Base-by-base conservation (phyloP, 2,329 filamentous ascomycete genomes). In the Calonectria naviculata region DNA sequence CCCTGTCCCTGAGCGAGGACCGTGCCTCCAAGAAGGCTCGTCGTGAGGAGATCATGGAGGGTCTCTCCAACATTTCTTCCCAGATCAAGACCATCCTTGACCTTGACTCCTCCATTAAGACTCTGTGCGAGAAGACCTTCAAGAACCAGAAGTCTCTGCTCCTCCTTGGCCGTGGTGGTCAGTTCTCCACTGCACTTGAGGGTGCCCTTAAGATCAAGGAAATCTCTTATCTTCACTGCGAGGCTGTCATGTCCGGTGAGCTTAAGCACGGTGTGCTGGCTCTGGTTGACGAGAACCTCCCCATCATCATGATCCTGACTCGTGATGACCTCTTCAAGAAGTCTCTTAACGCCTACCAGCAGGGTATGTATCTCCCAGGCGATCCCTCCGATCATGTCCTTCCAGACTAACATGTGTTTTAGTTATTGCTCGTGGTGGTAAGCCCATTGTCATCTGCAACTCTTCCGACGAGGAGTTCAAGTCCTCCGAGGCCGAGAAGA, bases 151-250 rank as follows among this genome's bases (percentile, higher is more conserved):
- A 98, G 92, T 97, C 94, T 76, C 86, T 99, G 80, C 89, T 99
- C 73, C 91, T 99, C 66, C 90, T 99, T 72, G 97, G 97, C 72
- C 94, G 97, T 88, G 97, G 97, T 78, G 95, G 95, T 83, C 97
- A 99, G 87, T 98, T 95, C 88, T 95, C 96, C 71, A 99, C 97
- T 79, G 97, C 97, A 68, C 92, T 99, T 26, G 97, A 99, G 89
- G 97, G 95, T 86, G 97, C 97, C 61, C 89, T 99, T 78, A 99
- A 99, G 90, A 99, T 99, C 86, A 99, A 99, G 91, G 97, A 99
- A 87, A 99, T 99, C 80, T 98, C 96, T 21, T 99, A 99, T 86
- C 94, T 99, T 71, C 97, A 99, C 86, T 99, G 97, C 85, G 97
- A 99, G 88, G 97, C 97, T 79, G 97, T 99, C 88, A 99, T 99